Conservation (phyloP, 805 yeast species). For the Sugiyamaella floridensis region DNA sequence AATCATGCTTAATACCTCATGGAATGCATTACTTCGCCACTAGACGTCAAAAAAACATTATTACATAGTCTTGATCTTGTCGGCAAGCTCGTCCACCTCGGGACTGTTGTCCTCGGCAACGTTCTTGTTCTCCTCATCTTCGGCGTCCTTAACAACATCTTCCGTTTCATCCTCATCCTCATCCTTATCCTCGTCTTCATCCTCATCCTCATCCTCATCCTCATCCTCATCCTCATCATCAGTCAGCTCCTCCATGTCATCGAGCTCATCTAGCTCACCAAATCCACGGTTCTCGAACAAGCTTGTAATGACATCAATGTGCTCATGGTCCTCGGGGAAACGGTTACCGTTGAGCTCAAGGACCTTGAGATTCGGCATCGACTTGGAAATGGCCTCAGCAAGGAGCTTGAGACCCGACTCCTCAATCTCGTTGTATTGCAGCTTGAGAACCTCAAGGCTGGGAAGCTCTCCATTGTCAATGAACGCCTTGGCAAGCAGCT, state of each 20-base stretch:
- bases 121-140: slow-evolving; percentile 35
- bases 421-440: slow-evolving; percentile 86
- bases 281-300: slow-evolving; percentile 64
- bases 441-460: slow-evolving; percentile 51
- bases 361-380: slow-evolving; percentile 51
- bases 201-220: slow-evolving; percentile 41
- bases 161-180: slow-evolving; percentile 44
- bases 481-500: slow-evolving; percentile 38
- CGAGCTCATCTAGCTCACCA: slow-evolving; percentile 87
- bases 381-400: slow-evolving; percentile 44
- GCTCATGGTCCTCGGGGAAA: slow-evolving; percentile 80
- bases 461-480: slow-evolving; percentile 28
- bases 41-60: too few species aligned
- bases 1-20: too few species aligned
- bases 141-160: slow-evolving; percentile 37
- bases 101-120: slow-evolving; percentile 39
- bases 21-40: too few species aligned
- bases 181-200: slow-evolving; percentile 59
- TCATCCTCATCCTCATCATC: slow-evolving; percentile 64
- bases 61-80: slow-evolving; percentile 34
- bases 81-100: slow-evolving; percentile 52
- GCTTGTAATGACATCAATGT: slow-evolving; percentile 51
- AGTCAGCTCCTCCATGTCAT: slow-evolving; percentile 82
- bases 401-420: slow-evolving; percentile 55
- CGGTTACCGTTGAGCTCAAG: slow-evolving; percentile 92